Evolutionary conservation across 768 basidiomycete species (phyloP).

Genomic region (Lactifluus pinguis): DNA sequence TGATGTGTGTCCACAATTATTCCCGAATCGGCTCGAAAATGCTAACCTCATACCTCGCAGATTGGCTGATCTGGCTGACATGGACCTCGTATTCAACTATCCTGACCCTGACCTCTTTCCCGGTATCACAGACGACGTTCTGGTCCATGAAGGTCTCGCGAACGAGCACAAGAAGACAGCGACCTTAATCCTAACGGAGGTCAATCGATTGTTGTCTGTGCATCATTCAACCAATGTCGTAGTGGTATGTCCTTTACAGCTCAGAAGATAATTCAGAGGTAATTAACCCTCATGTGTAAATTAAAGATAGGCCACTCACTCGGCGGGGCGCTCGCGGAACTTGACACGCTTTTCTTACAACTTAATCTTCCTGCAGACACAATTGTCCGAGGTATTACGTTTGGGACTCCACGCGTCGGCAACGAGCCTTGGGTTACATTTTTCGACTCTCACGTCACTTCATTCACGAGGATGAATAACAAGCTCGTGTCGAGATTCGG

Average conservation of each 20-base stretch:
- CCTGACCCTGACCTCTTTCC: constrained; percentile 14
- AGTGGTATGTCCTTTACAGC: constrained; percentile 3
- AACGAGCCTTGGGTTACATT: constrained; percentile 6
- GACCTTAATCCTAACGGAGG: constrained; percentile 11
- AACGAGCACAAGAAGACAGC: constrained; percentile 15
- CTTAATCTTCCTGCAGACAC: constrained; percentile 17
- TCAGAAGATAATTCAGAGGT: not conserved
- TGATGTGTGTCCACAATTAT: no score
- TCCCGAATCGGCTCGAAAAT: no score
- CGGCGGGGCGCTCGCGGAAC: constrained; percentile 18
- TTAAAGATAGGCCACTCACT: constrained; percentile 12
- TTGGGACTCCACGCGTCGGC: constrained; percentile 18
- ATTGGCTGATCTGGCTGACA: constrained; percentile 7
- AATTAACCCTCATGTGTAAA: not conserved
- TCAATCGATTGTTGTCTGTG: constrained; percentile 8
- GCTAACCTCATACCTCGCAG: not conserved
- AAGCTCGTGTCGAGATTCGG: no score
- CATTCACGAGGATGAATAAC: constrained; percentile 18
- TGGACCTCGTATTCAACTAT: not conserved
- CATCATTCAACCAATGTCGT: constrained; percentile 10
- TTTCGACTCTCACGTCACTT: constrained; percentile 13
- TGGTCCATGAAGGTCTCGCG: constrained; percentile 10
- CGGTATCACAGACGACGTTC: not conserved
- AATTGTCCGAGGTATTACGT: constrained; percentile 15
- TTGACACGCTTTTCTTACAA: constrained; percentile 16